Percentiles rank a stretch among this genome's conserved stretches.
These are phyloP conservation scores for Venturia oleaginea DNA, from an alignment of 2,329 filamentous ascomycete genomes.

Conservation along the genomic window DNA sequence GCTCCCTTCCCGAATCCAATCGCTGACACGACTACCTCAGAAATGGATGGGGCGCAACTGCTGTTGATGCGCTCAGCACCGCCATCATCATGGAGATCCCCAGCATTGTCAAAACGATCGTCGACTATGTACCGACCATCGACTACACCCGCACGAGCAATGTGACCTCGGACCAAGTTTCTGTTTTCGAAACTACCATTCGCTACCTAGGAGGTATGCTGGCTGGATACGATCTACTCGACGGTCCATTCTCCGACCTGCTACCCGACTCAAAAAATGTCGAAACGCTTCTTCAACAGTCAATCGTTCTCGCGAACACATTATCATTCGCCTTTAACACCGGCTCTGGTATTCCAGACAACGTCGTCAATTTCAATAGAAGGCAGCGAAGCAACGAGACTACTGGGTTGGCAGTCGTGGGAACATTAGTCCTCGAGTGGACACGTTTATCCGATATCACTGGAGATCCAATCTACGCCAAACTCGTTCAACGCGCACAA, in stretches of 20 bases:
- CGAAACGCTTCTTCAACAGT: conserved; percentile 55
- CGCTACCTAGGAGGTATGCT: conserved; percentile 75
- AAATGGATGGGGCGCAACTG: conserved; percentile 77
- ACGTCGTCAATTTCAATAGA: conserved; percentile 48
- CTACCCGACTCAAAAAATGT: conserved; percentile 34
- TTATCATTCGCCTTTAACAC: conserved; percentile 74
- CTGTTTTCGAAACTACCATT: conserved; percentile 84
- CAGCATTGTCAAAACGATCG: conserved; percentile 59
- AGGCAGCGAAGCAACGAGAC: conserved; percentile 21
- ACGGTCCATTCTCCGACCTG: conserved; percentile 48
- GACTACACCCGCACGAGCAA: conserved; percentile 46
- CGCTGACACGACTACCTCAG: conserved; percentile 33
- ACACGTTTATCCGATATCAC: conserved; percentile 69
- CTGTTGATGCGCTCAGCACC: conserved; percentile 71
- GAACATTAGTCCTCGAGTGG: conserved; percentile 78
- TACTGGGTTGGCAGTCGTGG: conserved; percentile 68
- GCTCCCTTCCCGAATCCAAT: not conserved
- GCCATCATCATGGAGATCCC: conserved; percentile 66
- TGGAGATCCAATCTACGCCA: conserved; percentile 55
- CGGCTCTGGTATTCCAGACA: conserved; percentile 63
- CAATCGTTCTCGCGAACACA: conserved; percentile 58
- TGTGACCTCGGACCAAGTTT: conserved; percentile 43
- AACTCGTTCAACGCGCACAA: conserved; percentile 59
- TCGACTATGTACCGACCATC: conserved; percentile 61
- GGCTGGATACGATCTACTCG: conserved; percentile 66